Base-by-base conservation (phyloP, 225 moss, liverwort and hornwort species). In the Bryum argenteum region DNA sequence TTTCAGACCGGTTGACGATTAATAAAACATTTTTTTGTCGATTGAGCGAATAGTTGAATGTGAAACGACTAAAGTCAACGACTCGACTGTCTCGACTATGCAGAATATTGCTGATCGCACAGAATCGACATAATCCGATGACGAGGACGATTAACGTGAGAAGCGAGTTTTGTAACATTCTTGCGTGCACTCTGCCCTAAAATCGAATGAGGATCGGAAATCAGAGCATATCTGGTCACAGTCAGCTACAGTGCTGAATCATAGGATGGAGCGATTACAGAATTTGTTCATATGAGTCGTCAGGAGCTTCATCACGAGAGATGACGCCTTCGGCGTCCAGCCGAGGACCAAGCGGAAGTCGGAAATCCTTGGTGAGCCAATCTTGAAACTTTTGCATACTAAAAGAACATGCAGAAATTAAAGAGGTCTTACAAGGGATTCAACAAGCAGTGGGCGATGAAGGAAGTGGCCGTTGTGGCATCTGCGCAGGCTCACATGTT, bases 381-480 rank as follows among this genome's bases (percentile, higher is more conserved):
- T 69, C 26, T 28, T 67, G 62, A 67, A 47, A 42, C 64, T 56
- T 8, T 24, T 73, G 19, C 21, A 60, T 20, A 58, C 38, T 10
- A 69, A 13, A 55, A 12, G 20, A 28, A 54, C 43, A 43, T n/a
- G 45, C 5, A 54, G 24, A n/a, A n/a, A n/a, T n/a, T n/a, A n/a
- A 5, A 28, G 54, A 52, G 59, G 62, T 21, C n/a, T 71, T 74
- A 17, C 60, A 21, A 58, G 50, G 73, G 66, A 37, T 68, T 51
- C 61, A 65, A 73, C 79, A 87, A 83, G 81, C 77, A 41, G 87
- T 84, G 11, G 87, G 87, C 1, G 81, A 87, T 59, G 70, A 78
- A 48, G 90, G 90, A 70, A 83, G 80, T 75, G 85, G 75, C 24
- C 80, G 68, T 70, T 96, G 95, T 58, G 95, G 93, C 65, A 96